Evolutionary conservation across 495 filamentous ascomycete species (phyloP).

Genomic region (Daldinia decipiens): DNA sequence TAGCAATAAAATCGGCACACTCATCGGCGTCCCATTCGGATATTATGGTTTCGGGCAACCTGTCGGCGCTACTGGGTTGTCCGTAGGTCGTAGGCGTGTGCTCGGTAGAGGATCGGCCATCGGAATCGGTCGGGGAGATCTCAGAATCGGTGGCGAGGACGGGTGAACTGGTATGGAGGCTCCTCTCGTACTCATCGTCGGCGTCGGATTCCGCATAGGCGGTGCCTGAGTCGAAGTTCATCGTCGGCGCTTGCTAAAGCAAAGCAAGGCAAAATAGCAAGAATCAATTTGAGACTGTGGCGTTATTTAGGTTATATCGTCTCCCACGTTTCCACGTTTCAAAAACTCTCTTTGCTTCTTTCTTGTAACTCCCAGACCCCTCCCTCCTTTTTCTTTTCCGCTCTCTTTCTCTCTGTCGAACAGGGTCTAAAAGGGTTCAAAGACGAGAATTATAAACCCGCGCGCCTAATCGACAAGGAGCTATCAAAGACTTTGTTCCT

Average conservation of each 20-base stretch:
- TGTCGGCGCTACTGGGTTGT: constrained; percentile 70
- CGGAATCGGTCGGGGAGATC: constrained; percentile 81
- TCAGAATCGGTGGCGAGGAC: constrained; percentile 80
- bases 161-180: constrained; percentile 76
- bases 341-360: constrained; percentile 24
- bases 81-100: constrained; percentile 90
- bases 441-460: constrained; percentile 1
- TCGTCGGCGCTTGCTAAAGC: constrained; percentile 42
- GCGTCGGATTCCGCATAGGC: constrained; percentile 87
- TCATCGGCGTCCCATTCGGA: constrained; percentile 90
- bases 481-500: constrained; percentile 22
- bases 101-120: constrained; percentile 75
- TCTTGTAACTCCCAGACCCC: not conserved
- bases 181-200: constrained; percentile 93
- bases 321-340: constrained; percentile 15
- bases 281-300: constrained; percentile 35
- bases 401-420: constrained; percentile 5
- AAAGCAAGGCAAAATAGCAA: constrained; percentile 16
- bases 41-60: constrained; percentile 80
- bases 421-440: constrained; percentile 7
- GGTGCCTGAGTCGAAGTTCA: constrained; percentile 68
- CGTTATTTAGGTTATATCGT: constrained; percentile 31
- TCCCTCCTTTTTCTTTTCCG: constrained; percentile 6
- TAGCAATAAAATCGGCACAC: constrained; percentile 83
- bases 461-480: constrained; percentile 18